Evolutionary conservation across 2,329 filamentous ascomycete species (phyloP).

Genomic region (Chrysosphaeria jannelii): DNA sequence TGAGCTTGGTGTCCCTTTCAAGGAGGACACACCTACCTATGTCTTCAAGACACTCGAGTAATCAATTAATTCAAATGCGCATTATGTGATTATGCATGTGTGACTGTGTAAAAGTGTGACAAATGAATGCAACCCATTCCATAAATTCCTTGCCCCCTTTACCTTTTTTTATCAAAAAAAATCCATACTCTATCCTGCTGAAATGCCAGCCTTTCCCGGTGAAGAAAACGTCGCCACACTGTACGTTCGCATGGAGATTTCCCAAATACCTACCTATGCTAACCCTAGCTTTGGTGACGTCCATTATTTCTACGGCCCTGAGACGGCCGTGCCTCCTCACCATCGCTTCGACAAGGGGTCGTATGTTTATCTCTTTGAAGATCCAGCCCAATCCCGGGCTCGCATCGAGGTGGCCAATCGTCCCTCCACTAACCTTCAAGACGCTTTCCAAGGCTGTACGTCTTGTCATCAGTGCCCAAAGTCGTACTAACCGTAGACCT

Average conservation of each 20-base stretch:
- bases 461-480: background rate
- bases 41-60: slow-evolving; percentile 28
- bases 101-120: no score
- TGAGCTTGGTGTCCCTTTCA: slow-evolving; percentile 80
- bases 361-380: slow-evolving; percentile 56
- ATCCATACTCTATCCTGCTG: no score
- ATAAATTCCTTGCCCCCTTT: no score
- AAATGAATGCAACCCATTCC: no score
- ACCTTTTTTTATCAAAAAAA: no score
- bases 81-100: no score
- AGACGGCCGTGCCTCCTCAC: slow-evolving; percentile 35
- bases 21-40: slow-evolving; percentile 27
- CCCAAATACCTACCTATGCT: background rate
- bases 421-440: slow-evolving; percentile 43
- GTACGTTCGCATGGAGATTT: slow-evolving; percentile 7
- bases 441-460: slow-evolving; percentile 52
- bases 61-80: no score
- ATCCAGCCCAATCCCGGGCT: slow-evolving; percentile 31
- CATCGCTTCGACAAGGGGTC: slow-evolving; percentile 56
- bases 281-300: slow-evolving; percentile 37
- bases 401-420: slow-evolving; percentile 51
- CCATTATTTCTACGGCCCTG: slow-evolving; percentile 51
- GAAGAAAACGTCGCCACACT: slow-evolving; percentile 18
- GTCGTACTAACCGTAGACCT: slow-evolving; percentile 10
- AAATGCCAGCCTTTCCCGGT: slow-evolving; percentile 15